Evolutionary conservation across 1,284 basidiomycete genomes (phyloP).

Genomic region (Rhodotorula sp.): DNA sequence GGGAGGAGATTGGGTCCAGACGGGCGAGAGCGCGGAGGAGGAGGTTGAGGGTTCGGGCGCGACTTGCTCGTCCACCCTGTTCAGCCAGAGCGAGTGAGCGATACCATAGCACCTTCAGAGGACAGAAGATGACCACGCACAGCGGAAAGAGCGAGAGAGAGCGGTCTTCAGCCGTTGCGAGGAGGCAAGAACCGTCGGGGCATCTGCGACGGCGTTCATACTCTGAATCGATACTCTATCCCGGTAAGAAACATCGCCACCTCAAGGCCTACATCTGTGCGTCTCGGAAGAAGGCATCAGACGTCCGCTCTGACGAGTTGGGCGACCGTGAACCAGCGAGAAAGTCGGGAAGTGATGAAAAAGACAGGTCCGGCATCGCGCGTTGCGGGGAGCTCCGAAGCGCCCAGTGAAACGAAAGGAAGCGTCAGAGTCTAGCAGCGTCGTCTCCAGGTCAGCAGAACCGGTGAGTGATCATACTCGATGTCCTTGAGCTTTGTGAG

Average conservation of each 20-base stretch:
- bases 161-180: slow-evolving; percentile 34
- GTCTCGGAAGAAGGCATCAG: slow-evolving; percentile 32
- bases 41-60: neutral
- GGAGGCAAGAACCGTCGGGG: slow-evolving; percentile 31
- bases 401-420: no score
- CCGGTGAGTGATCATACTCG: neutral
- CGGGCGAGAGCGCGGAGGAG: neutral
- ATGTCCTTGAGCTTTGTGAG: no score
- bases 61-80: neutral
- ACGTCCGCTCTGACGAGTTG: neutral
- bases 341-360: neutral
- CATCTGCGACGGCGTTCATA: slow-evolving; percentile 16
- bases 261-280: slow-evolving; percentile 6
- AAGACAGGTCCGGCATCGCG: neutral
- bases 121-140: neutral
- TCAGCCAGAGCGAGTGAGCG: neutral
- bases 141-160: slow-evolving; percentile 26
- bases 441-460: neutral
- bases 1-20: slow-evolving; percentile 25
- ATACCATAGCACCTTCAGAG: neutral
- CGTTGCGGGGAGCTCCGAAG: neutral
- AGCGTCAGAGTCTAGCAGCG: neutral
- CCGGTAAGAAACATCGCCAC: no score
- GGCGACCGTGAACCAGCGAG: slow-evolving; percentile 11
- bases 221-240: neutral